A percentile compares a stretch with the other conserved stretches of the same genome.
These are phyloP conservation scores for Nematocida ausubeli DNA, from an alignment of 371 early-diverging fungal species.

Conservation along the genomic window DNA sequence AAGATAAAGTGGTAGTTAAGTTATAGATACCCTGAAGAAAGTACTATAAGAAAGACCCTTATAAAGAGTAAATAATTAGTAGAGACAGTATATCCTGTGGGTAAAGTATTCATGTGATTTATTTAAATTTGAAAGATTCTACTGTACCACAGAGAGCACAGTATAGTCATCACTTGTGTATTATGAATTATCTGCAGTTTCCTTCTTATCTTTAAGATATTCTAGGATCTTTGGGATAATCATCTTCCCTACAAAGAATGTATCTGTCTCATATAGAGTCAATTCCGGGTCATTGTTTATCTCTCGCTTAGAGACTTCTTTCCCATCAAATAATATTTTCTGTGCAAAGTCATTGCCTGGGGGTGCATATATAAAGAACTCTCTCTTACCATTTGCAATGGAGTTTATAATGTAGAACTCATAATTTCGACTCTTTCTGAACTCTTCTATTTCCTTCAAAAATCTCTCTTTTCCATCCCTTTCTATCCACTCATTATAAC, in stretches of 20 bases:
- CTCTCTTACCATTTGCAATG: background rate
- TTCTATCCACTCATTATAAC: slow-evolving; percentile 60
- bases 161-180: too few species aligned
- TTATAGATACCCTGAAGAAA: too few species aligned
- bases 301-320: background rate
- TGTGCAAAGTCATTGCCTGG: slow-evolving; percentile 3
- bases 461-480: slow-evolving; percentile 45
- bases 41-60: too few species aligned
- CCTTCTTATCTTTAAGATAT: slow-evolving; percentile 8
- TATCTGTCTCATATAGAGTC: background rate
- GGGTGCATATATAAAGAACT: background rate
- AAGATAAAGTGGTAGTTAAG: too few species aligned
- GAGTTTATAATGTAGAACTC: slow-evolving; percentile 4
- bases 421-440: background rate
- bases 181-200: too few species aligned
- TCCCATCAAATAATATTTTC: background rate
- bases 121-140: too few species aligned
- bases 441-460: background rate
- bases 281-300: slow-evolving; percentile 1
- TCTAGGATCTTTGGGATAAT: slow-evolving; percentile 7
- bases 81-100: too few species aligned
- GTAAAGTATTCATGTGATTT: too few species aligned
- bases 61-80: too few species aligned
- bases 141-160: too few species aligned
- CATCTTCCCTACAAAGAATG: background rate